Evolutionary conservation across 352 stramenopile species (phyloP).

Genomic region (Globisporangium yorkense): DNA sequence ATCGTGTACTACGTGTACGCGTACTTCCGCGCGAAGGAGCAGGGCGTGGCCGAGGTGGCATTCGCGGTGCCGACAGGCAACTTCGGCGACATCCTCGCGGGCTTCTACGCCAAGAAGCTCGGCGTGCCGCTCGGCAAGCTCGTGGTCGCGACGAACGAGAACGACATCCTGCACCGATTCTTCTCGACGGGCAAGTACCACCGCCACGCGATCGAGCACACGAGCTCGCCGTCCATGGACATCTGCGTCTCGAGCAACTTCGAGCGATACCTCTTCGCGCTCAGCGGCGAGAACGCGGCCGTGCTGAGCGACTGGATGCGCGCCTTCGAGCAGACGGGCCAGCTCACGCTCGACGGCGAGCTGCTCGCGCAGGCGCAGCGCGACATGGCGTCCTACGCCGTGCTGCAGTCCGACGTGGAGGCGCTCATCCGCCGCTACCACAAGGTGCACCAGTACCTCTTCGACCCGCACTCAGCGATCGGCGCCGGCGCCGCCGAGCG

Average conservation of each 20-base stretch:
- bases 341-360: constrained; percentile 91
- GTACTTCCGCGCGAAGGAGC: constrained; percentile 88
- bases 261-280: constrained; percentile 97
- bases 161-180: constrained; percentile 98
- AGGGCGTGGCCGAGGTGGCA: constrained; percentile 66
- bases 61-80: constrained; percentile 99
- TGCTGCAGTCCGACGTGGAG: constrained; percentile 84
- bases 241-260: constrained; percentile 99
- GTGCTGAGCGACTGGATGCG: constrained; percentile 92
- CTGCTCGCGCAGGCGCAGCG: constrained; percentile 85
- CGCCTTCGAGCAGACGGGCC: constrained; percentile 91
- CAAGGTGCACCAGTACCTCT: constrained; percentile 91
- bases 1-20: constrained; percentile 99
- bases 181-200: constrained; percentile 97
- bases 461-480: constrained; percentile 97
- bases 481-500: constrained; percentile 89
- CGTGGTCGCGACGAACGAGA: constrained; percentile 98
- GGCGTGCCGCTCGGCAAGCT: constrained; percentile 95
- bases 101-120: constrained; percentile 94
- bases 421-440: constrained; percentile 91
- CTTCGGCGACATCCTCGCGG: constrained; percentile 98
- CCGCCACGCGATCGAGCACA: constrained; percentile 88
- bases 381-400: constrained; percentile 92
- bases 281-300: constrained; percentile 91
- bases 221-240: constrained; percentile 97